These are phyloP conservation scores for Gymnopilus junonius DNA, from an alignment of 768 basidiomycete genomes.

Conservation along the genomic window DNA sequence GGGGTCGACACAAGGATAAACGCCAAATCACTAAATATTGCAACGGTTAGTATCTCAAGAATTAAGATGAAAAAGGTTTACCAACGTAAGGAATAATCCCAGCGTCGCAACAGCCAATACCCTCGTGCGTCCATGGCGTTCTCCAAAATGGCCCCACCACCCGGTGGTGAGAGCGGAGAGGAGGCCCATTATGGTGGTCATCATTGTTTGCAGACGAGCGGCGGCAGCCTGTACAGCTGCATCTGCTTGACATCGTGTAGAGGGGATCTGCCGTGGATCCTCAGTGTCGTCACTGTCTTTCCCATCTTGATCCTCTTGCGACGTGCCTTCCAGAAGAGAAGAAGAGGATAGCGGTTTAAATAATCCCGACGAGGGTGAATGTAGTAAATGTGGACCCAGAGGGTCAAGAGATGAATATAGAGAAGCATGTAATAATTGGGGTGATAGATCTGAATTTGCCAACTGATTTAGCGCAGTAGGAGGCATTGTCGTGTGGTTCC, in stretches of 20 bases:
- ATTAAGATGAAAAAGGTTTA: slow-evolving; percentile 11
- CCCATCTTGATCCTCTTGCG: slow-evolving; percentile 13
- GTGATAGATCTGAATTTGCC: background rate
- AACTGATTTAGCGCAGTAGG: background rate
- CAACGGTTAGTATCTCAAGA: background rate
- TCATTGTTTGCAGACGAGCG: slow-evolving; percentile 72
- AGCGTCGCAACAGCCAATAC: slow-evolving; percentile 75
- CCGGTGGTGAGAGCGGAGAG: slow-evolving; percentile 86
- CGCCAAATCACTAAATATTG: slow-evolving; percentile 67
- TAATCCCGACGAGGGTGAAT: slow-evolving; percentile 19
- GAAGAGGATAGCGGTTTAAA: background rate
- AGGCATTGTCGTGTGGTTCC: slow-evolving; percentile 39
- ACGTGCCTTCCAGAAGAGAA: background rate
- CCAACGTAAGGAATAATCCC: slow-evolving; percentile 52
- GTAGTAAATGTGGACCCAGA: slow-evolving; percentile 33
- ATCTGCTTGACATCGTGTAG: slow-evolving; percentile 39
- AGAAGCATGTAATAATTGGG: background rate
- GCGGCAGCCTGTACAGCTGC: slow-evolving; percentile 73
- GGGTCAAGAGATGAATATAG: slow-evolving; percentile 35
- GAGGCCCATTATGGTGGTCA: slow-evolving; percentile 79
- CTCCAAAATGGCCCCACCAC: slow-evolving; percentile 88
- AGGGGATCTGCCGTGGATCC: slow-evolving; percentile 43
- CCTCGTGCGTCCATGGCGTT: slow-evolving; percentile 76
- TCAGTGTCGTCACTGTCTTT: slow-evolving; percentile 34
- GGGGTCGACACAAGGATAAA: slow-evolving; percentile 84